phyloP scores from a whole-genome alignment of 371 early-diverging fungal species.

The Mucor lusitanicus region DNA sequence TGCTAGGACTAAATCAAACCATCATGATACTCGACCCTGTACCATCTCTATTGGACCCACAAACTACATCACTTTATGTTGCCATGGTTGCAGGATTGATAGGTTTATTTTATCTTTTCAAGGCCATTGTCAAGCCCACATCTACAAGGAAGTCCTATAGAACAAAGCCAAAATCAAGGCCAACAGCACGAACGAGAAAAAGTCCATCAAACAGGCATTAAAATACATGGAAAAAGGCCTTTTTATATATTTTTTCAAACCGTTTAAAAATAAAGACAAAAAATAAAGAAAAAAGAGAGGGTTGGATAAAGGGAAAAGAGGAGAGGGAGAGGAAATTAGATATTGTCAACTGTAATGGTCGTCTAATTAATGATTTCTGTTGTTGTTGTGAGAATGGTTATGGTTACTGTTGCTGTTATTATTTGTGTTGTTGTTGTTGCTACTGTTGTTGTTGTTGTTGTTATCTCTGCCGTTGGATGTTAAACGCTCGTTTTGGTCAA shows the following conservation, averaged over 20 bases:
- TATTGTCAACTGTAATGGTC: slow-evolving; percentile 6
- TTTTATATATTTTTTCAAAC: slow-evolving; percentile 2
- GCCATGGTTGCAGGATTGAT: too few relatives aligned
- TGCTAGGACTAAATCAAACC: background rate
- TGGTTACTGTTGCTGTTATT: slow-evolving; percentile 3
- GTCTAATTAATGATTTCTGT: slow-evolving; percentile 17
- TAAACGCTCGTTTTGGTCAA: slow-evolving; percentile 91
- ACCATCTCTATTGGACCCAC: background rate
- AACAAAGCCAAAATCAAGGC: background rate
- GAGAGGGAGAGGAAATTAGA: slow-evolving; percentile 7
- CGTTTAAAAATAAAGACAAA: slow-evolving; percentile 2
- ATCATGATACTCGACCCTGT: too few relatives aligned
- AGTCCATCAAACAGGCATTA: background rate
- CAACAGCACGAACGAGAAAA: background rate
- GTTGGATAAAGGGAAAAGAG: background rate
- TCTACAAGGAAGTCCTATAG: too few relatives aligned
- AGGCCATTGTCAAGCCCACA: background rate
- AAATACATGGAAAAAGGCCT: background rate
- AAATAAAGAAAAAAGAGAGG: slow-evolving; percentile 5
- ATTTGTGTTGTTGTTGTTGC: slow-evolving; percentile 8
- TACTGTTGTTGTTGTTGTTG: background rate
- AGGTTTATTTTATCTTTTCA: background rate
- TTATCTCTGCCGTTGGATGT: slow-evolving; percentile 16
- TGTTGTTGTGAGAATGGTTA: slow-evolving; percentile 2
- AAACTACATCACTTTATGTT: background rate